Evolutionary conservation across 1,284 basidiomycete species (phyloP), one percentile per base, ranked within the genome.

Genomic region (Sphagnurus paluster): DNA sequence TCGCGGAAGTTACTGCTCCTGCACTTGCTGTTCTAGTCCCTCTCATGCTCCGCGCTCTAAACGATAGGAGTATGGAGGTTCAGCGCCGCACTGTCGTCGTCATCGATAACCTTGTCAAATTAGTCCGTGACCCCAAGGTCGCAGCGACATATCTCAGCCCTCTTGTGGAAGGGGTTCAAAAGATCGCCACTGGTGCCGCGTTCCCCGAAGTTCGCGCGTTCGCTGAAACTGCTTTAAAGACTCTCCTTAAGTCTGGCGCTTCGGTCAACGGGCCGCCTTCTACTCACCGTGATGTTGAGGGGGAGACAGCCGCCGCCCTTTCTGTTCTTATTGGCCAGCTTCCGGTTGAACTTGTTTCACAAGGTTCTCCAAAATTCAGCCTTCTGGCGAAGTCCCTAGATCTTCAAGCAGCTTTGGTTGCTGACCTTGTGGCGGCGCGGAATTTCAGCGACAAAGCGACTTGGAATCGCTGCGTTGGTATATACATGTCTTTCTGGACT

Each of bases 131-230:
- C 61, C 91, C 92, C 4, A 86, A 82, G 53, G 82, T 98, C 43
- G 96, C 97, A 38, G 93, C 93, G 8, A 79, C 80, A 38, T 96
- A 98, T 71, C 80, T 98, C 24, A 90, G 90, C 55, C 79, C 85
- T 38, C 84, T 99, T 34, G 87, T 96, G 3, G 90, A 93, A 30
- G 93, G 94, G 55, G 94, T 98, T 23, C 83, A 93, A 65, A 90
- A 88, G 64, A 94, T 99, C 56, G 90, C 91, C 14, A 85, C 84
- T 51, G 83, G 89, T 16, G 96, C 96, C 42, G 91, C 93, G 33
- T 99, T 99, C 79, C 96, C 96, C 50, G 96, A 99, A 74, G 90
- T 90, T 37, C 89, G 93, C 52, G 93, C 91, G 6, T 98, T 97
- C 63, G 93, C 83, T 44, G 84, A 90, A 58, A 76, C 86, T 5